Conservation (phyloP, 1,284 basidiomycete species). For the Leccinum pseudoinsigne region DNA sequence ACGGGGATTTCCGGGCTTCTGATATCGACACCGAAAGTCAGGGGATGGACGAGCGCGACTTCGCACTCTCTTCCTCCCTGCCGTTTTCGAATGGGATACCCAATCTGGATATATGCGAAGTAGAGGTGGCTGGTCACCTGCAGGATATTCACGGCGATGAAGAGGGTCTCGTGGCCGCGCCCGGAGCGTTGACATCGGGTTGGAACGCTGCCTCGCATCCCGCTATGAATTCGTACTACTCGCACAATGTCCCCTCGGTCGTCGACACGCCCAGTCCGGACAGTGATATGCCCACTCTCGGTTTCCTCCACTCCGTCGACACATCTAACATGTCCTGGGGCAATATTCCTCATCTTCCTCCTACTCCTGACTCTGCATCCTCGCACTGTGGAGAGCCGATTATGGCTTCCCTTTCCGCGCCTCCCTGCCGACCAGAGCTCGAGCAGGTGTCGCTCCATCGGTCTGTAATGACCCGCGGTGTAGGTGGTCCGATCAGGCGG, state of each 20-base stretch:
- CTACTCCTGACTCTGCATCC: constrained; percentile 36
- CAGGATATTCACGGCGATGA: constrained; percentile 61
- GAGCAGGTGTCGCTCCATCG: constrained; percentile 38
- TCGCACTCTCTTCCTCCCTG: constrained; percentile 25
- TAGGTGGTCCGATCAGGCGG: constrained; percentile 59
- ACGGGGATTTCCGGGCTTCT: constrained; percentile 27
- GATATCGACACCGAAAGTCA: constrained; percentile 32
- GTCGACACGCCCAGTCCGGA: constrained; percentile 22
- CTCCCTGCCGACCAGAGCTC: constrained; percentile 65
- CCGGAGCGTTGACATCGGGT: constrained; percentile 21
- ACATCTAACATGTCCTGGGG: constrained; percentile 29
- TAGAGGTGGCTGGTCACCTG: constrained; percentile 58
- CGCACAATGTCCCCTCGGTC: constrained; percentile 17
- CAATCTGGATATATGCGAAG: constrained; percentile 55
- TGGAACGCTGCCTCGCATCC: constrained; percentile 17
- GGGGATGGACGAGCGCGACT: constrained; percentile 30
- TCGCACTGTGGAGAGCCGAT: constrained; percentile 39
- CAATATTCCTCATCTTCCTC: constrained; percentile 25
- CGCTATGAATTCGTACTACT: constrained; percentile 25
- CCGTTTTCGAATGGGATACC: constrained; percentile 31
- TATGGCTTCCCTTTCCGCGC: constrained; percentile 56
- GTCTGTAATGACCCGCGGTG: constrained; percentile 28
- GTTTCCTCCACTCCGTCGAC: constrained; percentile 27
- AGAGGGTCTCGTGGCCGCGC: constrained; percentile 48
- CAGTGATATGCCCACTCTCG: constrained; percentile 24